Evolutionary conservation across 176 grass and related monocot genomes (phyloP).

Genomic region (Otatea glauca): DNA sequence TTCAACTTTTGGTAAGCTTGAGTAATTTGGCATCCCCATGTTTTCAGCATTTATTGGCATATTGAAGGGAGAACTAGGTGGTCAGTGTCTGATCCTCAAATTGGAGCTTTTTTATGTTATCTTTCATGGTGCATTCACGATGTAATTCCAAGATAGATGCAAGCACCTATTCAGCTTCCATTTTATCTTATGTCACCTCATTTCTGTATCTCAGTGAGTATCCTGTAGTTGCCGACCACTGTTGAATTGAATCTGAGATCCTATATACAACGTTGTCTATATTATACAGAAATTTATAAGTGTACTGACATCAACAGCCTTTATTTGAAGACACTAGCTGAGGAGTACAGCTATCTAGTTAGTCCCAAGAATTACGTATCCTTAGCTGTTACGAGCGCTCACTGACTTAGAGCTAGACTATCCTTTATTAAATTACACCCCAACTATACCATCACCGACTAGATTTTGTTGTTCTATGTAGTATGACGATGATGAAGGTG

Average conservation of each 20-base stretch:
- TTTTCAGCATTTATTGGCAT: conserved; percentile 4
- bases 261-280: neutral
- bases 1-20: conserved; percentile 83
- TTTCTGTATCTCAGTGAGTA: conserved; percentile 20
- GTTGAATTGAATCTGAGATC: neutral
- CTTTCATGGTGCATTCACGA: conserved; percentile 3
- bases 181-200: conserved; percentile 1
- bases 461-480: conserved; percentile 44
- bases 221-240: neutral
- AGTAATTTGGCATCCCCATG: conserved; percentile 5
- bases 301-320: neutral
- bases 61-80: neutral
- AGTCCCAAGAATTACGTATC: neutral
- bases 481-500: conserved; percentile 98
- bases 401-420: neutral
- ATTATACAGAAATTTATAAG: conserved; percentile 14
- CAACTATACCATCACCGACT: neutral
- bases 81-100: conserved; percentile 16
- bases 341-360: conserved; percentile 3
- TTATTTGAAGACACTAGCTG: neutral
- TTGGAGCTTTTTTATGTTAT: neutral
- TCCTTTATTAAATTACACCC: neutral
- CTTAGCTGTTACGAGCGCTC: neutral
- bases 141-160: conserved; percentile 17
- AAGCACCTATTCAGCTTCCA: neutral